These are phyloP conservation scores for Pseudocohnilembus persalinus DNA, from an alignment of 169 alveolate genomes.

Conservation along the genomic window DNA sequence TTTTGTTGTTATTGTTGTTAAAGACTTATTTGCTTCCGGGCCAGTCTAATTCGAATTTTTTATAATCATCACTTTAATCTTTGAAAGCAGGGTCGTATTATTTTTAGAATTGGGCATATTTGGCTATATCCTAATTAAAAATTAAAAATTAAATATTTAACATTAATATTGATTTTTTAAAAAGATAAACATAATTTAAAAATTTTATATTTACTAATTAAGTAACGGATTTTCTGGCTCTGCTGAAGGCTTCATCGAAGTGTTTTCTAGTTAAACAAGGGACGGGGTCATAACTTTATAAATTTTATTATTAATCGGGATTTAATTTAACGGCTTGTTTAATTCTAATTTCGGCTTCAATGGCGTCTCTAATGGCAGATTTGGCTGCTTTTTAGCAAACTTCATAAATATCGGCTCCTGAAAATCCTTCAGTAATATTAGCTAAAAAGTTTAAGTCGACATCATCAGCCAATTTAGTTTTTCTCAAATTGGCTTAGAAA, in stretches of 20 bases:
- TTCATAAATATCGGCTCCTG: slow-evolving; percentile 99
- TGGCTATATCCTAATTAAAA: slow-evolving; percentile 63
- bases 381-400: slow-evolving; percentile 99
- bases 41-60: slow-evolving; percentile 92
- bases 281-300: slow-evolving; percentile 88
- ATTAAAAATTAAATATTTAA: slow-evolving; percentile 71
- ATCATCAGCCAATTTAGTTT: slow-evolving; percentile 97
- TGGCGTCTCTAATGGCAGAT: slow-evolving; percentile 98
- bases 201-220: slow-evolving; percentile 68
- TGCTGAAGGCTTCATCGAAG: slow-evolving; percentile 98
- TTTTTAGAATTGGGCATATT: slow-evolving; percentile 96
- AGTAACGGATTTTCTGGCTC: slow-evolving; percentile 97
- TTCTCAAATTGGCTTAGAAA: slow-evolving; percentile 95
- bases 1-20: not conserved
- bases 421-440: slow-evolving; percentile 98
- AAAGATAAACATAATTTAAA: not conserved
- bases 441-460: slow-evolving; percentile 98
- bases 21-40: slow-evolving; percentile 55
- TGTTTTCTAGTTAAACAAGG: slow-evolving; percentile 97
- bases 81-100: slow-evolving; percentile 98
- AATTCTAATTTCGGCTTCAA: slow-evolving; percentile 41
- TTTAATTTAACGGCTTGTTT: slow-evolving; percentile 54
- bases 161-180: not conserved
- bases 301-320: slow-evolving; percentile 48
- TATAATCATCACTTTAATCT: slow-evolving; percentile 88